Conservation (phyloP, 1,284 basidiomycete genomes). For the Ustanciosporium gigantosporum region DNA sequence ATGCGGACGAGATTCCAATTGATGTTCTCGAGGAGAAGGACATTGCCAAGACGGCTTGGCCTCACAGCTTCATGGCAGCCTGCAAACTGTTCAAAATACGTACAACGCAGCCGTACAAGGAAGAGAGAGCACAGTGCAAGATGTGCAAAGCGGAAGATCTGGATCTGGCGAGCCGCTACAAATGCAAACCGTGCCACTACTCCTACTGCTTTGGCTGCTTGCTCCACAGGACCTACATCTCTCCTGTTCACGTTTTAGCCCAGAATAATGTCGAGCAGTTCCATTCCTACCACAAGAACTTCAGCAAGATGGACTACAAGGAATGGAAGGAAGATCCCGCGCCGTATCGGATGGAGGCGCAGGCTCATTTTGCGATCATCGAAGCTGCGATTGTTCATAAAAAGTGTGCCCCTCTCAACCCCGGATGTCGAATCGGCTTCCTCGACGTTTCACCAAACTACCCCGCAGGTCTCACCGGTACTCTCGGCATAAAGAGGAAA, state of each 20-base stretch:
- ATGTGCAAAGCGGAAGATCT: slow-evolving; percentile 22
- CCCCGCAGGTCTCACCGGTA: slow-evolving; percentile 21
- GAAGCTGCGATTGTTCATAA: slow-evolving; percentile 26
- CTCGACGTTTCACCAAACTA: slow-evolving; percentile 17
- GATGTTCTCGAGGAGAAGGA: slow-evolving; percentile 9
- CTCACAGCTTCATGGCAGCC: slow-evolving; percentile 29
- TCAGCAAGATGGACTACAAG: slow-evolving; percentile 28
- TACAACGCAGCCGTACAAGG: slow-evolving; percentile 1
- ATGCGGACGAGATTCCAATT: slow-evolving; percentile 2
- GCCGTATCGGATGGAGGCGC: slow-evolving; percentile 12
- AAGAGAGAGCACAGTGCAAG: slow-evolving; percentile 14
- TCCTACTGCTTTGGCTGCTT: slow-evolving; percentile 37
- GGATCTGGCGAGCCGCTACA: slow-evolving; percentile 17
- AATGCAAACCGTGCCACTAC: slow-evolving; percentile 26
- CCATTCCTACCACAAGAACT: slow-evolving; percentile 20
- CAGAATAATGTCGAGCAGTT: slow-evolving; percentile 14
- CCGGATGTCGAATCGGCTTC: slow-evolving; percentile 24
- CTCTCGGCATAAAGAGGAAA: too few relatives aligned
- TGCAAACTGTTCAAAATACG: slow-evolving; percentile 24
- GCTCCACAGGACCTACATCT: slow-evolving; percentile 23
- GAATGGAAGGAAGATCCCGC: slow-evolving; percentile 32
- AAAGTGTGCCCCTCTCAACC: slow-evolving; percentile 11
- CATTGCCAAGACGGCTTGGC: slow-evolving; percentile 12
- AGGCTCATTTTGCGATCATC: slow-evolving; percentile 28
- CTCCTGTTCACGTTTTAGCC: slow-evolving; percentile 31